phyloP scores from a whole-genome alignment of 495 filamentous ascomycete species.

The Neurospora terricola region DNA sequence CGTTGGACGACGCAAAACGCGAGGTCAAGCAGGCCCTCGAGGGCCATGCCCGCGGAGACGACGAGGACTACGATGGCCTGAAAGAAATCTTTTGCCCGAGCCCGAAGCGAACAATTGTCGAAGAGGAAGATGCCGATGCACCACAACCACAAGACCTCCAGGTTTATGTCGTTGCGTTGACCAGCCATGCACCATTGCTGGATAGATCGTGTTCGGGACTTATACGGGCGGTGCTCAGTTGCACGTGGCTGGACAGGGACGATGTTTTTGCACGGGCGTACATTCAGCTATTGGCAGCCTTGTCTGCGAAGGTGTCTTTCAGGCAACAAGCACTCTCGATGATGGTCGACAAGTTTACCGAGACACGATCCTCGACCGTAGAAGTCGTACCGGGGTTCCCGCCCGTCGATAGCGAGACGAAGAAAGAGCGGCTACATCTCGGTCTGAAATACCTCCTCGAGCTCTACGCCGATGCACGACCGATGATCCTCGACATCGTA shows the following conservation, averaged over 20 bases:
- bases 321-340: constrained; percentile 54
- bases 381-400: constrained; percentile 48
- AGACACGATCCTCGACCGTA: constrained; percentile 37
- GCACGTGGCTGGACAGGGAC: constrained; percentile 77
- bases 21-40: constrained; percentile 69
- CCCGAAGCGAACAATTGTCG: constrained; percentile 24
- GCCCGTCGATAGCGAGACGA: constrained; percentile 44
- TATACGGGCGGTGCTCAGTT: constrained; percentile 60
- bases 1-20: constrained; percentile 49
- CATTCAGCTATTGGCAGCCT: constrained; percentile 66
- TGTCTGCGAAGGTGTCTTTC: constrained; percentile 64
- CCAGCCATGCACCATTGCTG: constrained; percentile 60
- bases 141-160: constrained; percentile 43
- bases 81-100: constrained; percentile 55
- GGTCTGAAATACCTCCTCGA: constrained; percentile 65
- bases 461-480: constrained; percentile 63
- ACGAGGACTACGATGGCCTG: constrained; percentile 60
- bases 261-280: constrained; percentile 71
- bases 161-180: constrained; percentile 67
- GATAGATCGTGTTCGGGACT: constrained; percentile 63
- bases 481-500: constrained; percentile 55
- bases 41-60: constrained; percentile 53
- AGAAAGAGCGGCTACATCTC: constrained; percentile 62
- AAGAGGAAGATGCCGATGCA: constrained; percentile 1
- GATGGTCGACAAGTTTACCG: constrained; percentile 66